phyloP scores from a whole-genome alignment of 768 basidiomycete genomes.

The Tylopilus rubrobrunneus region DNA sequence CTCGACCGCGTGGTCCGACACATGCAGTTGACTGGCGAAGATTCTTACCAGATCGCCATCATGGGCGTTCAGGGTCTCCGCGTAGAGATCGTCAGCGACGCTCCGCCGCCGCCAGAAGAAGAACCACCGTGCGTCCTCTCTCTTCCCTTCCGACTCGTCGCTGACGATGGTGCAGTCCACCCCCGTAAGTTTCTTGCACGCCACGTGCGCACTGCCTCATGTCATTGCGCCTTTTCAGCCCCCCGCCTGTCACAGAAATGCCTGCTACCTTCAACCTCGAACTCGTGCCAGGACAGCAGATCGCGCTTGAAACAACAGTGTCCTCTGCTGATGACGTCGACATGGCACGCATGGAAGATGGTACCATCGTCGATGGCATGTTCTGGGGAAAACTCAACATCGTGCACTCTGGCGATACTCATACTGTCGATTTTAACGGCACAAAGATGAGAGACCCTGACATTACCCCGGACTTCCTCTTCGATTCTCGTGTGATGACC shows the following conservation, averaged over 20 bases:
- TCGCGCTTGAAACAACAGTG: slow-evolving; percentile 76
- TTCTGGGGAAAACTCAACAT: slow-evolving; percentile 90
- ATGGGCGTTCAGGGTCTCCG: slow-evolving; percentile 78
- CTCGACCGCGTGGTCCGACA: slow-evolving; percentile 20
- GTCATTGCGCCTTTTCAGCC: slow-evolving; percentile 28
- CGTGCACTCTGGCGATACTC: slow-evolving; percentile 71
- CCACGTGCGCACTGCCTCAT: slow-evolving; percentile 9
- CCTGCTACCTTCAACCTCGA: slow-evolving; percentile 82
- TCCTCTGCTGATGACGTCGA: slow-evolving; percentile 78
- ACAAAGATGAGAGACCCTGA: slow-evolving; percentile 67
- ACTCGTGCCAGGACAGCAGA: slow-evolving; percentile 71
- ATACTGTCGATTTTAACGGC: slow-evolving; percentile 79
- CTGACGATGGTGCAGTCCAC: slow-evolving; percentile 34
- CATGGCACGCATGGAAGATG: slow-evolving; percentile 90
- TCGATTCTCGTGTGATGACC: slow-evolving; percentile 74
- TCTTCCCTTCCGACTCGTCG: neutral
- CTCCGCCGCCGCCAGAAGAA: slow-evolving; percentile 78
- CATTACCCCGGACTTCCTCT: slow-evolving; percentile 61
- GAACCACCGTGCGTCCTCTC: slow-evolving; percentile 62
- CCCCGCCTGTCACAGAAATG: slow-evolving; percentile 81
- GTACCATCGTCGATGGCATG: slow-evolving; percentile 76
- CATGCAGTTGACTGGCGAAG: slow-evolving; percentile 71
- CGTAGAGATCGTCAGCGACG: slow-evolving; percentile 84
- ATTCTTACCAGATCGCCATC: slow-evolving; percentile 86
- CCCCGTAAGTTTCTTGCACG: slow-evolving; percentile 41